These are phyloP conservation scores for Drosera capensis DNA, from an alignment of 148 eudicot species.

Conservation along the genomic window DNA sequence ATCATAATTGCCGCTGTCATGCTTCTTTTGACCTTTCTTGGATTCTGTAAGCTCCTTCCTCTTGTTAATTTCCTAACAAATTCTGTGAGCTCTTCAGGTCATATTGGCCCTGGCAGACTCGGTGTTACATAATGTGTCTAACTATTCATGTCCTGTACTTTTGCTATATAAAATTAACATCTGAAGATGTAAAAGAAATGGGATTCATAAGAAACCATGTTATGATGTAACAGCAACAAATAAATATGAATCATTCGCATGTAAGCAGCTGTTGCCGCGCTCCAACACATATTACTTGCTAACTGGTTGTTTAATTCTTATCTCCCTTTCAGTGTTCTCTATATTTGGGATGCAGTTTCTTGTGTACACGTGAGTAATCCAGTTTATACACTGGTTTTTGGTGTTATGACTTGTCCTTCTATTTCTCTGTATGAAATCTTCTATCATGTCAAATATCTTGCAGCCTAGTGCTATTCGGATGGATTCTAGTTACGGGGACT, in stretches of 20 bases:
- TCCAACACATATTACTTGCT: conserved; percentile 4
- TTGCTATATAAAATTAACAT: too few species aligned
- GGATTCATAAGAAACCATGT: too few species aligned
- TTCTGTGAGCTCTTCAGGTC: too few species aligned
- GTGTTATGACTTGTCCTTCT: neutral
- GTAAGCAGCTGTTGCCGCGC: too few species aligned
- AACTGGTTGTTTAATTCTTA: conserved; percentile 59
- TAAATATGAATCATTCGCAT: too few species aligned
- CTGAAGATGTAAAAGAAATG: too few species aligned
- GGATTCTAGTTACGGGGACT: conserved; percentile 67
- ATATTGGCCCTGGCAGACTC: too few species aligned
- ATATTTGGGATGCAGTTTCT: conserved; percentile 62
- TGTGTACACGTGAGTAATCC: conserved; percentile 60
- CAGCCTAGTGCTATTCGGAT: conserved; percentile 71
- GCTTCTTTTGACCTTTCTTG: conserved; percentile 64
- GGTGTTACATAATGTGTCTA: too few species aligned
- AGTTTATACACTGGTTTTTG: neutral
- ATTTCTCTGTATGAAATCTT: neutral
- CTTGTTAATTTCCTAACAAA: neutral
- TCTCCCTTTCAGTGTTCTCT: conserved; percentile 62
- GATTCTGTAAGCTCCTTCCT: conserved; percentile 41
- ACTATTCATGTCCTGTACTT: too few species aligned
- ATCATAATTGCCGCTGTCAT: conserved; percentile 66
- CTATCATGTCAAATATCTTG: conserved; percentile 4
- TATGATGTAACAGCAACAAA: too few species aligned